A percentile compares a stretch with the other conserved stretches of the same genome.
These are phyloP conservation scores for Berberis vulgaris DNA, from an alignment of 164 flowering plant species.

Conservation along the genomic window DNA sequence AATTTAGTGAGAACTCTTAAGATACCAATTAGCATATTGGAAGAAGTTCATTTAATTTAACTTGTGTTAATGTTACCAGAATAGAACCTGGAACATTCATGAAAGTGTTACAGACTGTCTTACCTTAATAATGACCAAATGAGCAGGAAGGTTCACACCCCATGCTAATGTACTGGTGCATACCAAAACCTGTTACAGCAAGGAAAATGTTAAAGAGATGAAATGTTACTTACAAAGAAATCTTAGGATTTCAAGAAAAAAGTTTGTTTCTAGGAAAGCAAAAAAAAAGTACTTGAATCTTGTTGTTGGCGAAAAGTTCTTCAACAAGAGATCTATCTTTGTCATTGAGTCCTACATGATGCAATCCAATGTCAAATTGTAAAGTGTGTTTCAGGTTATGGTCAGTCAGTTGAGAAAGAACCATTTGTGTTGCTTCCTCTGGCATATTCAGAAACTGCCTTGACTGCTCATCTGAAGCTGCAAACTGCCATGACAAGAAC, in stretches of 20 bases:
- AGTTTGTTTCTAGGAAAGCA: background rate
- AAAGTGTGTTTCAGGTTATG: constrained; percentile 85
- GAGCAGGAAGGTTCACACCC: constrained; percentile 99
- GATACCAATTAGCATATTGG: too few relatives aligned
- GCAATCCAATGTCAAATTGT: constrained; percentile 95
- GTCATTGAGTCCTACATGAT: constrained; percentile 96
- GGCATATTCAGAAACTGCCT: constrained; percentile 72
- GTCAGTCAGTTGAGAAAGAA: constrained; percentile 89
- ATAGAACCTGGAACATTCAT: too few relatives aligned
- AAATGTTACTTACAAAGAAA: too few relatives aligned
- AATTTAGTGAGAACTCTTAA: too few relatives aligned
- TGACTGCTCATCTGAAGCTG: constrained; percentile 88
- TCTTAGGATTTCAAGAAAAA: background rate
- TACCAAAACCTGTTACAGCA: constrained; percentile 60
- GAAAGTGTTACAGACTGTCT: background rate
- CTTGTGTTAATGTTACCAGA: too few relatives aligned
- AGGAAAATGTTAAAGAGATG: background rate
- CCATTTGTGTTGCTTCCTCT: constrained; percentile 83
- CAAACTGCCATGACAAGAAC: constrained; percentile 50
- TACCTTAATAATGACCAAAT: constrained; percentile 95
- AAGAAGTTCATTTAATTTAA: too few relatives aligned
- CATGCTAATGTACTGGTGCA: constrained; percentile 98
- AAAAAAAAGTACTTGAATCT: constrained; percentile 59
- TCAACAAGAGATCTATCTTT: constrained; percentile 88
- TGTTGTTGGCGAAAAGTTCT: constrained; percentile 90